phyloP scores from a whole-genome alignment of 2,329 filamentous ascomycete genomes.

The Fusarium sp. region DNA sequence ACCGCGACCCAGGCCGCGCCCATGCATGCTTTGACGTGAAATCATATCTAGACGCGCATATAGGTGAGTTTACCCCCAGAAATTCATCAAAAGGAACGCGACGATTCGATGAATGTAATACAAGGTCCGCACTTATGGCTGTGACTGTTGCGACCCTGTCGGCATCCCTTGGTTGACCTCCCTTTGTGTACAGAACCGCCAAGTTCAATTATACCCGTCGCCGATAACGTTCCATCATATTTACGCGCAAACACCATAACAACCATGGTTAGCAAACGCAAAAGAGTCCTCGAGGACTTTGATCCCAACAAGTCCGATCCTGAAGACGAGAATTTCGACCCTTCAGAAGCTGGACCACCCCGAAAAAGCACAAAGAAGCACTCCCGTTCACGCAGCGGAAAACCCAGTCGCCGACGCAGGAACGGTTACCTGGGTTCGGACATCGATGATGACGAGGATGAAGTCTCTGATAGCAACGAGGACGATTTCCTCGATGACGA shows the following conservation, averaged over 20 bases:
- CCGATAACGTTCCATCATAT: constrained; percentile 3
- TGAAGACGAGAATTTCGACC: constrained; percentile 73
- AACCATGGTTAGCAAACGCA: constrained; percentile 60
- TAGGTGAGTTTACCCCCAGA: constrained; percentile 33
- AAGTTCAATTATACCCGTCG: constrained; percentile 20
- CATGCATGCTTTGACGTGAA: constrained; percentile 41
- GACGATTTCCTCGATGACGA: constrained; percentile 60
- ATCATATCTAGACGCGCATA: constrained; percentile 36
- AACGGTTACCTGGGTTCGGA: constrained; percentile 67
- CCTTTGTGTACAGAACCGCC: constrained; percentile 22
- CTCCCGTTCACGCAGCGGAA: constrained; percentile 50
- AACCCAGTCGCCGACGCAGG: constrained; percentile 49
- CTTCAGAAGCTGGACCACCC: constrained; percentile 55
- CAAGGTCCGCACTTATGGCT: not conserved
- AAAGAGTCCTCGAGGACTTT: constrained; percentile 67
- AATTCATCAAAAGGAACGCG: not conserved
- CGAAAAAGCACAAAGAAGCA: constrained; percentile 55
- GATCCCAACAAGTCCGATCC: constrained; percentile 75
- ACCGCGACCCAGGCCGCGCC: constrained; percentile 37
- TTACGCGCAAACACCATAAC: not conserved
- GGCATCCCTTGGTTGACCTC: constrained; percentile 31
- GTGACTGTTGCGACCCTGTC: not conserved
- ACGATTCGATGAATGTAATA: not conserved
- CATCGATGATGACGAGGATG: constrained; percentile 67
- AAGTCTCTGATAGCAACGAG: constrained; percentile 63